Evolutionary conservation across 345 rosid genomes (phyloP), one percentile per base, ranked within the genome.

Genomic region (Sisymbrium altissimum): DNA sequence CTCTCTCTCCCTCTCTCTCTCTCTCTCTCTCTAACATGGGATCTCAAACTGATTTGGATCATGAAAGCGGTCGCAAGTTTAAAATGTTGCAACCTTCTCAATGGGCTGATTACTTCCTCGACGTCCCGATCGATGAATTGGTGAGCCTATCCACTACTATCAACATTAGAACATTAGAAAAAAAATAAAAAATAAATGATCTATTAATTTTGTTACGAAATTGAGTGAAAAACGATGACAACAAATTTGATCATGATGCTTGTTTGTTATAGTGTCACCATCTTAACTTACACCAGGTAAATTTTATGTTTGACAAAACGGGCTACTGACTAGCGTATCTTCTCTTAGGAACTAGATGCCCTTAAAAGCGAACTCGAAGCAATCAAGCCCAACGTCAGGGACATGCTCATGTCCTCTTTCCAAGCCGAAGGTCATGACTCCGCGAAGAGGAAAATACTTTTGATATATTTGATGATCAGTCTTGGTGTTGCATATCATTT

Each of bases 401-500:
- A 33, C 21, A 33, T 35, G 12, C 44, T 66, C 29, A 49, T 66
- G 32, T 49, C 45, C 10, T 5, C 39, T 32, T 4, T 15, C 62
- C 62, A 57, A 11, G 15, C 17, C 4, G 25, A 19, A 39, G 48
- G 18, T 14, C 9, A 11, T 15, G 29, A 48, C 43, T 15, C 14
- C 23, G 6, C 14, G 10, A 66, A 66, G 32, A 32, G 39, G 18
- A 66, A 19, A 48, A 8, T 19, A 12, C 32, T 18, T 49, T 4
- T 49, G 45, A 66, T 66, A 1, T 32, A 66, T 66, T 32, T 46
- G 70, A 5, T 66, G 44, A 23, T 18, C 12, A 66, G 58, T 12
- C 58, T 66, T 12, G 70, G 70, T 33, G 13, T 66, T 19, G 56
- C 58, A 2, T 49, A 66, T 32, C 58, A 66, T 21, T 66, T 66